Evolutionary conservation across 768 basidiomycete genomes (phyloP).

Genomic region (Suillus fuscotomentosus): DNA sequence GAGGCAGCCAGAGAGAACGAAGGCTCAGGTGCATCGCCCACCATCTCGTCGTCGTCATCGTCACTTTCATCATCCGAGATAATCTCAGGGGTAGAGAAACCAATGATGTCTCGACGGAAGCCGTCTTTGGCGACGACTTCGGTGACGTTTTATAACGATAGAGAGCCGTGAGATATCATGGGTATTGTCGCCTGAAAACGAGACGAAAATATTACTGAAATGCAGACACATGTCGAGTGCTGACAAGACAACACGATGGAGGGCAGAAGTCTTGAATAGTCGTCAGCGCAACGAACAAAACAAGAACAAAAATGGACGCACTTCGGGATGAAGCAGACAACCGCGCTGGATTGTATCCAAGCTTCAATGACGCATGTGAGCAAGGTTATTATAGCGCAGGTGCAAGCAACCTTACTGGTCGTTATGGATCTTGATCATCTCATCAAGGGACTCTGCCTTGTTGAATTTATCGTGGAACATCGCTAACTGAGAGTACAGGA

Average conservation of each 20-base stretch:
- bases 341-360: conserved; percentile 57
- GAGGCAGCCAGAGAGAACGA: conserved; percentile 43
- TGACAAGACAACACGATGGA: conserved; percentile 64
- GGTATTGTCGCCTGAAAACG: conserved; percentile 60
- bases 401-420: conserved; percentile 53
- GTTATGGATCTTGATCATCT: conserved; percentile 69
- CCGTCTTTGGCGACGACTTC: conserved; percentile 57
- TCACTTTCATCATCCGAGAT: conserved; percentile 37
- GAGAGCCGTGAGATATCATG: conserved; percentile 54
- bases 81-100: conserved; percentile 45
- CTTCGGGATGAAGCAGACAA: conserved; percentile 64
- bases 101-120: conserved; percentile 59
- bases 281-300: conserved; percentile 1
- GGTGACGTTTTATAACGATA: conserved; percentile 54
- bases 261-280: conserved; percentile 52
- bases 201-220: conserved; percentile 62
- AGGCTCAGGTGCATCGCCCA: conserved; percentile 20
- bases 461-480: conserved; percentile 58
- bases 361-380: conserved; percentile 31
- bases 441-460: conserved; percentile 64
- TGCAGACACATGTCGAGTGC: conserved; percentile 73
- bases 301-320: conserved; percentile 27
- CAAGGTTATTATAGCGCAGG: not conserved
- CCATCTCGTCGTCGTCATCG: conserved; percentile 33
- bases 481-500: conserved; percentile 61